These are phyloP conservation scores for Ophiorrhiza pumila DNA, from an alignment of 257 asterid species.

Conservation along the genomic window DNA sequence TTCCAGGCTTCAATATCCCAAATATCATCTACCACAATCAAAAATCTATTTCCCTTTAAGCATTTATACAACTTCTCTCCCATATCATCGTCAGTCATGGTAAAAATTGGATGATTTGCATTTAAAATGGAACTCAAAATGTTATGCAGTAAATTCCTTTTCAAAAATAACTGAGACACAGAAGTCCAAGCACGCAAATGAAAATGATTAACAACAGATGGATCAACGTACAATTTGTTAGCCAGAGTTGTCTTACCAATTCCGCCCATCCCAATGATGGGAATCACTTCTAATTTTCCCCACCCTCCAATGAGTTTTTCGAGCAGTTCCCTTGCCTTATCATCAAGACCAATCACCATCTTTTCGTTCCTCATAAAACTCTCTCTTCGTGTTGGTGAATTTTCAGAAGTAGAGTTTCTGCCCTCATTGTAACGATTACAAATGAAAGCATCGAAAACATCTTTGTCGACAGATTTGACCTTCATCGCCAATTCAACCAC, in stretches of 20 bases:
- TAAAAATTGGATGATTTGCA: background rate
- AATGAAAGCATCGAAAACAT: no score
- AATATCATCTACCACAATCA: no score
- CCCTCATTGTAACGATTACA: no score
- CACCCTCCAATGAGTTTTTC: conserved; percentile 1
- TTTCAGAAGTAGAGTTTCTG: no score
- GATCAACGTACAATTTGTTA: background rate
- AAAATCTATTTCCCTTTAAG: background rate
- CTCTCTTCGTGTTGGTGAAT: no score
- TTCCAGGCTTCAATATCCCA: background rate
- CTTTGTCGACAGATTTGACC: no score
- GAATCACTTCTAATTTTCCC: background rate
- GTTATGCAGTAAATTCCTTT: background rate
- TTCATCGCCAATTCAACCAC: no score
- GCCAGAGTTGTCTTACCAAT: conserved; percentile 4
- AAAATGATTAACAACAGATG: background rate
- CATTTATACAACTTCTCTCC: background rate
- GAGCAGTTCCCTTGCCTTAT: background rate
- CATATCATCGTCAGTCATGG: background rate
- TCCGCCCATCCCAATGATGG: background rate
- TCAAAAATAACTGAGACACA: background rate
- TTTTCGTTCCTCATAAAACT: no score
- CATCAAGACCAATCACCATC: conserved; percentile 2
- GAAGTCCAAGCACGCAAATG: background rate
- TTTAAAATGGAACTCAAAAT: background rate